Percentiles rank a stretch among this genome's conserved stretches.
Conservation (phyloP, 2,329 filamentous ascomycete genomes). For the Cladosporium oxysporum region DNA sequence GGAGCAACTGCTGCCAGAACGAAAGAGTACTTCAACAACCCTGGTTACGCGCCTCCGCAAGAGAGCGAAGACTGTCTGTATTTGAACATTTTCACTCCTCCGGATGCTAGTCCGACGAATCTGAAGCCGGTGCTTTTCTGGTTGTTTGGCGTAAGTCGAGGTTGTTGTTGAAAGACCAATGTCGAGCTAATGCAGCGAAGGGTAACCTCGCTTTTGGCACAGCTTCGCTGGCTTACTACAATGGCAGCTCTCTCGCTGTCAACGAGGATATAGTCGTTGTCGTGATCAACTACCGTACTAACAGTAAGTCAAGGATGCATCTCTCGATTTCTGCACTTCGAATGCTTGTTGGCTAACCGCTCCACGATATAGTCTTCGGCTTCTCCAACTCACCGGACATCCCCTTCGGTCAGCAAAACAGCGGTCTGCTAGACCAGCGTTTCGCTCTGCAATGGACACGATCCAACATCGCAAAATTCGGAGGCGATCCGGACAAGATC, state of each 20-base stretch:
- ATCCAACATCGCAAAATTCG: constrained; percentile 44
- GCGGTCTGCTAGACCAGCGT: not conserved
- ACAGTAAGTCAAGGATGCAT: constrained; percentile 42
- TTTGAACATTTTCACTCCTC: not conserved
- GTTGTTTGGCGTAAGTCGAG: constrained; percentile 19
- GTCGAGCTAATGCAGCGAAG: not conserved
- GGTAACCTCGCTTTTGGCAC: constrained; percentile 1
- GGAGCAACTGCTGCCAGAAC: not conserved
- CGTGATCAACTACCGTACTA: constrained; percentile 36
- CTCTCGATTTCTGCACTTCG: not conserved
- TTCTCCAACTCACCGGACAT: not conserved
- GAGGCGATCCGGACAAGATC: constrained; percentile 29
- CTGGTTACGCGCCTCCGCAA: not conserved
- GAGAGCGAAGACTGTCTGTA: not conserved
- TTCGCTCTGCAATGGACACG: not conserved
- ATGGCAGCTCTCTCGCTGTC: constrained; percentile 28
- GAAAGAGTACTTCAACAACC: not conserved
- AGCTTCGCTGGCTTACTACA: not conserved
- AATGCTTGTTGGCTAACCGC: not conserved
- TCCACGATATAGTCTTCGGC: not conserved
- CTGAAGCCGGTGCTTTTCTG: constrained; percentile 37
- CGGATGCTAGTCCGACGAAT: not conserved
- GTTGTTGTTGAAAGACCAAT: not conserved
- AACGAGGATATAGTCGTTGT: constrained; percentile 45
- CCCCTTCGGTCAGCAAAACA: not conserved